These are phyloP conservation scores for Hortaea sp. DNA, from an alignment of 2,329 filamentous ascomycete genomes.

Conservation along the genomic window DNA sequence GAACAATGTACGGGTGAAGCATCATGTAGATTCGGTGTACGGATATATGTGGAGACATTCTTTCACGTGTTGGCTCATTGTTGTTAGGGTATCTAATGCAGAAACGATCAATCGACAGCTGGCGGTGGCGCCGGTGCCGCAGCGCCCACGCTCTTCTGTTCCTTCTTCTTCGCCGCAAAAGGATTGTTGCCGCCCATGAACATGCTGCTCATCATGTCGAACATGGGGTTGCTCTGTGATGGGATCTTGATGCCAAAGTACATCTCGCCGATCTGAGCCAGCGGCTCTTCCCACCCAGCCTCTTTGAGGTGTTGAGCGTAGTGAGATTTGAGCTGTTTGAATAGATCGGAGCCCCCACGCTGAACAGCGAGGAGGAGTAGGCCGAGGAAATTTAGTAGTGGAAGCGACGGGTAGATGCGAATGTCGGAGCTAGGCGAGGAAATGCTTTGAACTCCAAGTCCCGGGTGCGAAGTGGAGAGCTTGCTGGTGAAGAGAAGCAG, in stretches of 20 bases:
- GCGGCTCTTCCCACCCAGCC: conserved; percentile 60
- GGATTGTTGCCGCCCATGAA: conserved; percentile 64
- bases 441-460: conserved; percentile 70
- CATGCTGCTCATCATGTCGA: conserved; percentile 97
- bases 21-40: no score
- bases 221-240: conserved; percentile 78
- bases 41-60: no score
- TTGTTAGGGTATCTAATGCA: not conserved
- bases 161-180: conserved; percentile 35
- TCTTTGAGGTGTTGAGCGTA: conserved; percentile 74
- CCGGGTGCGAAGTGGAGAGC: conserved; percentile 49
- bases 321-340: conserved; percentile 69
- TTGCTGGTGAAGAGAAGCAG: conserved; percentile 65
- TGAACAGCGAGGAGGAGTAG: conserved; percentile 76
- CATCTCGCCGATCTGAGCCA: conserved; percentile 87
- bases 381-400: conserved; percentile 89
- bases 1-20: no score
- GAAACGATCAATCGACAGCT: conserved; percentile 20
- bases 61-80: no score
- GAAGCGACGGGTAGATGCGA: conserved; percentile 78
- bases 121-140: conserved; percentile 28
- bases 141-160: conserved; percentile 38
- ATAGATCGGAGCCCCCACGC: conserved; percentile 66
- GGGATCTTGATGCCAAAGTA: conserved; percentile 91
- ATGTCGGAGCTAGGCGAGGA: conserved; percentile 60